These are phyloP conservation scores for Stygiomarasmius scandens DNA, from an alignment of 1,284 basidiomycete species.

Conservation along the genomic window DNA sequence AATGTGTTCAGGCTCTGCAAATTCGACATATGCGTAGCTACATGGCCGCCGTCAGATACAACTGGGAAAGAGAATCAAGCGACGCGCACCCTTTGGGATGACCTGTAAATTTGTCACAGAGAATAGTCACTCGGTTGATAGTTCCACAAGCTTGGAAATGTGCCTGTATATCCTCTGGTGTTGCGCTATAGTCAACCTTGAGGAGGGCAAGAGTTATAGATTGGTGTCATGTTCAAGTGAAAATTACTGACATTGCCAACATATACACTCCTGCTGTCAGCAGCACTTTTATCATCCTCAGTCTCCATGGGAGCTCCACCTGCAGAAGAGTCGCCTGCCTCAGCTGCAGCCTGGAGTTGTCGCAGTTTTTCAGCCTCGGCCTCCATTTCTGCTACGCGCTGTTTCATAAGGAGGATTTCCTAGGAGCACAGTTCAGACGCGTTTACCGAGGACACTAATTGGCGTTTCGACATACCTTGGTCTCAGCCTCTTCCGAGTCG, in stretches of 20 bases:
- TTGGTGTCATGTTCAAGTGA: too few relatives aligned
- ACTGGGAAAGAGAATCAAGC: not conserved
- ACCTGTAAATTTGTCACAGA: slow-evolving; percentile 99
- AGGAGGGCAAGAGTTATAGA: slow-evolving; percentile 12
- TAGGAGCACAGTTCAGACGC: slow-evolving; percentile 29
- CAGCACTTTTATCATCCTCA: slow-evolving; percentile 75
- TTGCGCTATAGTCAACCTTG: slow-evolving; percentile 97
- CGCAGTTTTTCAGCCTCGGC: slow-evolving; percentile 86
- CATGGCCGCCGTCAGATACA: too few relatives aligned
- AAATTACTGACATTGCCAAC: slow-evolving; percentile 87
- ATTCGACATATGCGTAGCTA: slow-evolving; percentile 99
- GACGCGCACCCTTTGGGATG: slow-evolving; percentile 94
- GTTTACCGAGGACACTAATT: slow-evolving; percentile 8
- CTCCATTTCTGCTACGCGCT: slow-evolving; percentile 92
- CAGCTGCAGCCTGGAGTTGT: slow-evolving; percentile 89
- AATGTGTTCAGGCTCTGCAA: slow-evolving; percentile 92
- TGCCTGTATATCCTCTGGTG: slow-evolving; percentile 97
- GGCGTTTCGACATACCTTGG: slow-evolving; percentile 42
- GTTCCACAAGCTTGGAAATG: slow-evolving; percentile 98
- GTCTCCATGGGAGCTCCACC: slow-evolving; percentile 58
- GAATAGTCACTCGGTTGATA: slow-evolving; percentile 98
- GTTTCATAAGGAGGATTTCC: slow-evolving; percentile 90
- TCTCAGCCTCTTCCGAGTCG: slow-evolving; percentile 61
- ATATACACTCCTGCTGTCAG: slow-evolving; percentile 91
- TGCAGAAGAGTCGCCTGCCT: slow-evolving; percentile 51